Percentiles rank a stretch among this genome's conserved stretches.
Conservation (phyloP, 2,329 filamentous ascomycete species). For the Cladosporium sp. region DNA sequence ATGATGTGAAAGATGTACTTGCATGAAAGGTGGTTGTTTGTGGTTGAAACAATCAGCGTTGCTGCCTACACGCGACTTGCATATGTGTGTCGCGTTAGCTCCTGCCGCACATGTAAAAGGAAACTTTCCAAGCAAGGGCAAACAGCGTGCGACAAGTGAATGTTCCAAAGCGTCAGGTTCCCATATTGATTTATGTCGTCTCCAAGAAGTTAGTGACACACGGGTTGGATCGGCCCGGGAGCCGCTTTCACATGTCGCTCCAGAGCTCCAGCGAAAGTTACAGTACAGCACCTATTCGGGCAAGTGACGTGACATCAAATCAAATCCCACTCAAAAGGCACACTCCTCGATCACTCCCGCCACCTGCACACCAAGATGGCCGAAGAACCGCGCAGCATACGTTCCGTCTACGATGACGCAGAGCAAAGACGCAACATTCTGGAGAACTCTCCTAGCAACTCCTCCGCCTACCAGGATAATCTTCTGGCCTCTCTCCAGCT, state of each 20-base stretch:
- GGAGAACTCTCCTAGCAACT: constrained; percentile 61
- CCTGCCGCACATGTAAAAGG: too few relatives aligned
- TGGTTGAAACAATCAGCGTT: constrained; percentile 10
- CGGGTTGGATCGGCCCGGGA: too few relatives aligned
- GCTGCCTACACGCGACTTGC: not conserved
- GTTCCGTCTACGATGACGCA: constrained; percentile 48
- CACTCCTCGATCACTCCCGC: not conserved
- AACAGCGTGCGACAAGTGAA: too few relatives aligned
- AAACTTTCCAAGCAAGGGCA: too few relatives aligned
- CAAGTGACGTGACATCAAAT: not conserved
- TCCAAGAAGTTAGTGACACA: too few relatives aligned
- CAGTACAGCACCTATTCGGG: not conserved
- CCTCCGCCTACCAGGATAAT: constrained; percentile 61
- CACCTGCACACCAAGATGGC: constrained; percentile 25
- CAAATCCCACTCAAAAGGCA: not conserved
- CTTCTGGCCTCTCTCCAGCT: constrained; percentile 62
- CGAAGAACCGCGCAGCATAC: constrained; percentile 50
- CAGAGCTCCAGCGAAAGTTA: not conserved
- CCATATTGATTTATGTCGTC: too few relatives aligned
- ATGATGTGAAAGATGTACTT: too few relatives aligned
- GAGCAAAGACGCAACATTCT: constrained; percentile 54
- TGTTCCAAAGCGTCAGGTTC: too few relatives aligned
- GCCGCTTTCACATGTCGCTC: not conserved
- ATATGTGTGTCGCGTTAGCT: too few relatives aligned
- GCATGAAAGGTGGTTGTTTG: constrained; percentile 1